Evolutionary conservation across 352 stramenopile species (phyloP).

Genomic region (Thraustochytrium striatum): DNA sequence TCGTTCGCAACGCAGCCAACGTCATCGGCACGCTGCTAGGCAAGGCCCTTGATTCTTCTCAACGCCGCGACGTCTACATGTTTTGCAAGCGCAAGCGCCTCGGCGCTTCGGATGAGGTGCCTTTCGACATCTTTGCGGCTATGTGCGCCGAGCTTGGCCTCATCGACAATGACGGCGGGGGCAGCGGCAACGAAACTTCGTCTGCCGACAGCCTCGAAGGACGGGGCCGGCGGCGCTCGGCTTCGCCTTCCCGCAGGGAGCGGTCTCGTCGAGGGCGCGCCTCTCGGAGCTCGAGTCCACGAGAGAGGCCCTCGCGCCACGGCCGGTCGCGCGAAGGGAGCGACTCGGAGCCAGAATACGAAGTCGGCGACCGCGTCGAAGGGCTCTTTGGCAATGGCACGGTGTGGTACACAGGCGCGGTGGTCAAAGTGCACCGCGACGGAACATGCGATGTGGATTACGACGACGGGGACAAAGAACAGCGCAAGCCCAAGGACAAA

Average conservation of each 20-base stretch:
- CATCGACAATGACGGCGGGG: not conserved
- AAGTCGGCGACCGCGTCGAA: conserved; percentile 54
- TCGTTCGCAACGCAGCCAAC: not conserved
- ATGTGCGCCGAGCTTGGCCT: conserved; percentile 19
- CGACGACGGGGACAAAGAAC: conserved; percentile 70
- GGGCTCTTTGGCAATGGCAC: conserved; percentile 61
- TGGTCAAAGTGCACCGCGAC: conserved; percentile 63
- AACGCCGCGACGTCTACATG: conserved; percentile 33
- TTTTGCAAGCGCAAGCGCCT: conserved; percentile 39
- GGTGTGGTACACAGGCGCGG: conserved; percentile 64
- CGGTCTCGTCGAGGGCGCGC: not conserved
- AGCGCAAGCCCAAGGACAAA: conserved; percentile 23
- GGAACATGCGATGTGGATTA: conserved; percentile 66
- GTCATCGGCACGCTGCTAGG: conserved; percentile 10
- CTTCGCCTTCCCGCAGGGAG: not conserved
- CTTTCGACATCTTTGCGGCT: not conserved
- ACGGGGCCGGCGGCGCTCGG: no score
- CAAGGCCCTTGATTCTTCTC: not conserved
- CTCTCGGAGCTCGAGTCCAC: not conserved
- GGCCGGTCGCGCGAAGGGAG: not conserved
- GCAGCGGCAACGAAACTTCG: not conserved
- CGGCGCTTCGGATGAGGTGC: not conserved
- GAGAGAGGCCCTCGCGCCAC: no score
- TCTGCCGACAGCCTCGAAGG: not conserved
- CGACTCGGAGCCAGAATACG: not conserved